Conservation (phyloP, 176 grass and related monocot species). For the sorghum (Sorghum bicolor) region Sorghum_bicolor_NCBIv3 NC_012872.2:59031501-59032000, state of each 20-base stretch:
- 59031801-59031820: conserved; percentile 69
- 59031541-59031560: not conserved
- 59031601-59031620: conserved; percentile 81
- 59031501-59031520: not conserved
- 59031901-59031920: conserved; percentile 8
- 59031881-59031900: not conserved
- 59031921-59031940: not conserved
- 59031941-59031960: not conserved
- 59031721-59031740: conserved; percentile 89
- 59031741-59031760: conserved; percentile 75
- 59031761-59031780: conserved; percentile 75
- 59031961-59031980: not conserved
- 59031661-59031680: conserved; percentile 57
- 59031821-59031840: conserved; percentile 51
- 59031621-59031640: conserved; percentile 68
- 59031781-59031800: conserved; percentile 76
- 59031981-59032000: conserved; percentile 16
- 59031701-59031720: conserved; percentile 38
- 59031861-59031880: conserved; percentile 22
- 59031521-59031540: conserved; percentile 8
- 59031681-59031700: conserved; percentile 37
- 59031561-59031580: not conserved
- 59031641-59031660: conserved; percentile 82
- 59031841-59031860: conserved; percentile 48
- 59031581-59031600: conserved; percentile 52